Percentiles rank a stretch among this genome's conserved stretches.
These are phyloP conservation scores for Aspergillus coremiiformis DNA, from an alignment of 495 filamentous ascomycete species.

Conservation along the genomic window DNA sequence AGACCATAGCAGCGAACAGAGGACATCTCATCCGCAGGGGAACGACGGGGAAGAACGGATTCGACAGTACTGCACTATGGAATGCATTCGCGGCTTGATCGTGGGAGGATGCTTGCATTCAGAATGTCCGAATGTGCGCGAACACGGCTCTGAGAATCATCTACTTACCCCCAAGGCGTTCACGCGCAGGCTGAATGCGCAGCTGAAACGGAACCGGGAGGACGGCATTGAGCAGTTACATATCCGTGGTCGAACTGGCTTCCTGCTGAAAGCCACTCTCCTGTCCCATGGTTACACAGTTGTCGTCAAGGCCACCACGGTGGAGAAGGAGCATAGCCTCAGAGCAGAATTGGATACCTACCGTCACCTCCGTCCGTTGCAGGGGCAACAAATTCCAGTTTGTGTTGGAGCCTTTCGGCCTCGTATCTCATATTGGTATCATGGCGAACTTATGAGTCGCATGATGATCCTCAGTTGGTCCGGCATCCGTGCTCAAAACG, in stretches of 20 bases:
- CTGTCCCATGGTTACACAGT: slow-evolving; percentile 23
- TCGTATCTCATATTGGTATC: slow-evolving; percentile 20
- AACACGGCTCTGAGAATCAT: slow-evolving; percentile 14
- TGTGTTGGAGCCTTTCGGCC: slow-evolving; percentile 19
- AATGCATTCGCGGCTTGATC: slow-evolving; percentile 20
- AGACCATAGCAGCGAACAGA: no score
- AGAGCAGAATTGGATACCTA: slow-evolving; percentile 23
- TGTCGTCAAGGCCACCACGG: slow-evolving; percentile 22
- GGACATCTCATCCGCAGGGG: slow-evolving; percentile 5
- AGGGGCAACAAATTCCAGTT: slow-evolving; percentile 19
- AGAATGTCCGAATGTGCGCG: slow-evolving; percentile 19
- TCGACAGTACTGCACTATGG: slow-evolving; percentile 22
- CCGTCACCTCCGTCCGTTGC: slow-evolving; percentile 11
- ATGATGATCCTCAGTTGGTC: slow-evolving; percentile 24
- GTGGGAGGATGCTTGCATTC: slow-evolving; percentile 20
- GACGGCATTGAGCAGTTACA: slow-evolving; percentile 21
- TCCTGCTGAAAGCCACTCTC: slow-evolving; percentile 25
- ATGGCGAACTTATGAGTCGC: slow-evolving; percentile 18
- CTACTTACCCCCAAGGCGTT: slow-evolving; percentile 15
- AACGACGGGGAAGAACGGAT: slow-evolving; percentile 13
- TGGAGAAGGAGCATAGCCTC: slow-evolving; percentile 18
- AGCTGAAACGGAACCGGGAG: slow-evolving; percentile 19
- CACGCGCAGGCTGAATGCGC: slow-evolving; percentile 18
- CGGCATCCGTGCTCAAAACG: slow-evolving; percentile 16
- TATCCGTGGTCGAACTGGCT: slow-evolving; percentile 21